These are phyloP conservation scores for Sporisorium reilianum DNA, from an alignment of 1,284 basidiomycete species.

Conservation along the genomic window DNA sequence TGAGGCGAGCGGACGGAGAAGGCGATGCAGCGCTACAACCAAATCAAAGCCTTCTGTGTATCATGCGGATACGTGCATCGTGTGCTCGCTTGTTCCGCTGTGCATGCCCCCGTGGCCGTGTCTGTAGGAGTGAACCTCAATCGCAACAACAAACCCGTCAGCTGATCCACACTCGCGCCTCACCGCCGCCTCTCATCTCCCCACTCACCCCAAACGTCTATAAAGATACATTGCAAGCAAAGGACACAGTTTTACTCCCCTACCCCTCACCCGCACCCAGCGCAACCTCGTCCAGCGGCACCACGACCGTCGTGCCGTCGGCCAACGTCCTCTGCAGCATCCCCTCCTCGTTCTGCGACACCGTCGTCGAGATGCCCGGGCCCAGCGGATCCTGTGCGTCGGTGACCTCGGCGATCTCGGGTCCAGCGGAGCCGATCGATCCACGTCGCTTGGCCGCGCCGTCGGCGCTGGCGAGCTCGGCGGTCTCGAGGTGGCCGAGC, in stretches of 20 bases:
- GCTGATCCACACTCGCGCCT: no score
- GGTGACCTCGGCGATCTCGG: constrained; percentile 43
- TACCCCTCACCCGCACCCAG: constrained; percentile 37
- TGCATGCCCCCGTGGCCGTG: no score
- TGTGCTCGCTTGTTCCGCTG: not conserved
- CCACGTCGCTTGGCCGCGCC: constrained; percentile 17
- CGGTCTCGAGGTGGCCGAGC: constrained; percentile 42
- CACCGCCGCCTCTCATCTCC: not conserved
- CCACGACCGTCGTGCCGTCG: constrained; percentile 61
- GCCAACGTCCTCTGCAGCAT: constrained; percentile 58
- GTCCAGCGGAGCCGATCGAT: constrained; percentile 30
- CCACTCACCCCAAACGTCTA: not conserved
- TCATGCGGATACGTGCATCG: not conserved
- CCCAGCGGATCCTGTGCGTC: constrained; percentile 50
- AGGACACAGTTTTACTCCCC: not conserved
- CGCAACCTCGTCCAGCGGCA: constrained; percentile 66
- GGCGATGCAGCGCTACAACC: not conserved
- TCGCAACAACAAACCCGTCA: no score
- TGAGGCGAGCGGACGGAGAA: not conserved
- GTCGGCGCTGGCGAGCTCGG: constrained; percentile 4
- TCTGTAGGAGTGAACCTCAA: no score
- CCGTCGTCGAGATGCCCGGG: constrained; percentile 50
- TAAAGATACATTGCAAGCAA: not conserved
- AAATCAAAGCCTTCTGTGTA: not conserved
- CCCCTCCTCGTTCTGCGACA: constrained; percentile 48